Evolutionary conservation across 352 stramenopile species (phyloP).

Genomic region (Detonula confervacea): DNA sequence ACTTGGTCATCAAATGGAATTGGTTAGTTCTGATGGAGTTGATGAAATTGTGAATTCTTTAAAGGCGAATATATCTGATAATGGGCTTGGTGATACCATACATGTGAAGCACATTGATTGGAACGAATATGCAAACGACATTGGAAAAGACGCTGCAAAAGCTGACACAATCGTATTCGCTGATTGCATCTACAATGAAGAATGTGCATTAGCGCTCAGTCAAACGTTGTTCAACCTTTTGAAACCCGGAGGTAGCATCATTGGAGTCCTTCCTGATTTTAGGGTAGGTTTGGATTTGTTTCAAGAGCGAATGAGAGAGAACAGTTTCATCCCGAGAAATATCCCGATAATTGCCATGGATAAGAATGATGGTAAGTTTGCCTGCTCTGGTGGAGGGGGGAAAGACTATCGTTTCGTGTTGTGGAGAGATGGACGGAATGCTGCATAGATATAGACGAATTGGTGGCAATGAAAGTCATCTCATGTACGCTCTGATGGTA

Average conservation of each 20-base stretch:
- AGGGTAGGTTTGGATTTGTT: slow-evolving; percentile 22
- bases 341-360: not conserved
- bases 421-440: too few relatives aligned
- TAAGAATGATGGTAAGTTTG: slow-evolving; percentile 9
- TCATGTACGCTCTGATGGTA: too few relatives aligned
- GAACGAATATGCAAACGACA: slow-evolving; percentile 18
- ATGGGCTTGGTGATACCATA: slow-evolving; percentile 21
- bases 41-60: slow-evolving; percentile 40
- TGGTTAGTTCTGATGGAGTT: slow-evolving; percentile 26
- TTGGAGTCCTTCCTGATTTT: slow-evolving; percentile 34
- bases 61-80: slow-evolving; percentile 8
- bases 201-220: slow-evolving; percentile 25
- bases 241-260: slow-evolving; percentile 18
- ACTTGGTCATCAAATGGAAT: slow-evolving; percentile 12
- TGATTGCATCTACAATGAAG: slow-evolving; percentile 47
- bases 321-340: slow-evolving; percentile 1
- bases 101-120: slow-evolving; percentile 31
- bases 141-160: not conserved
- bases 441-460: too few relatives aligned
- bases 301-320: slow-evolving; percentile 12
- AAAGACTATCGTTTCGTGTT: slow-evolving; percentile 20
- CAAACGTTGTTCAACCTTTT: slow-evolving; percentile 17
- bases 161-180: slow-evolving; percentile 36
- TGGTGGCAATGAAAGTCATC: too few relatives aligned
- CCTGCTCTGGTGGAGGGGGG: slow-evolving; percentile 14